Percentiles rank a stretch among this genome's conserved stretches.
phyloP scores from a whole-genome alignment of 2,329 filamentous ascomycete genomes.

The Alternaria longipes region DNA sequence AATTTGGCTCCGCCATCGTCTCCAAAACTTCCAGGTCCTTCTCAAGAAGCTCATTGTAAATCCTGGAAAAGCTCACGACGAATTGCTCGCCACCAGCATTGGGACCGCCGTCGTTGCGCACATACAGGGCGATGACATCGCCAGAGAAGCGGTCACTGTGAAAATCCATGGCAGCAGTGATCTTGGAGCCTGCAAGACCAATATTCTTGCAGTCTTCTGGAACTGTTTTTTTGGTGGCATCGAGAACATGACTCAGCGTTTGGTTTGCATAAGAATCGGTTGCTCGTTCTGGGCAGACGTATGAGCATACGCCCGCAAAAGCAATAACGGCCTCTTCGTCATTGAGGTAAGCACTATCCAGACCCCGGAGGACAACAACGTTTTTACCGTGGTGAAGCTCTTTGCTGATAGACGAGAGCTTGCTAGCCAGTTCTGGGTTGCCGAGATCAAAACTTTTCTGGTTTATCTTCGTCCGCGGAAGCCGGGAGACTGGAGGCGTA shows the following conservation, averaged over 20 bases:
- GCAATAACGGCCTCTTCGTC: slow-evolving; percentile 51
- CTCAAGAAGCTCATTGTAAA: slow-evolving; percentile 49
- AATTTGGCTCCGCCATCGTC: slow-evolving; percentile 45
- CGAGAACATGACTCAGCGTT: slow-evolving; percentile 49
- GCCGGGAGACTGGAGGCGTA: slow-evolving; percentile 25
- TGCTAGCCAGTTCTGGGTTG: slow-evolving; percentile 33
- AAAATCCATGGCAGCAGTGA: slow-evolving; percentile 50
- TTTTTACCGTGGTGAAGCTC: slow-evolving; percentile 44
- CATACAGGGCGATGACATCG: slow-evolving; percentile 48
- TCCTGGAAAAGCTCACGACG: slow-evolving; percentile 44
- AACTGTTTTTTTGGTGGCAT: slow-evolving; percentile 47
- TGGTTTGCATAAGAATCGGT: slow-evolving; percentile 52
- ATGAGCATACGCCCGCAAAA: slow-evolving; percentile 45
- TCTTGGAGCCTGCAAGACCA: slow-evolving; percentile 50
- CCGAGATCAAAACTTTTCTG: slow-evolving; percentile 39
- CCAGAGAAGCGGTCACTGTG: slow-evolving; percentile 51
- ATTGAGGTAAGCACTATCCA: slow-evolving; percentile 45
- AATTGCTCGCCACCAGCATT: slow-evolving; percentile 46
- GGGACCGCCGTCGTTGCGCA: slow-evolving; percentile 44
- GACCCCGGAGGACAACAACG: slow-evolving; percentile 44
- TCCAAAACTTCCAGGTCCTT: slow-evolving; percentile 47
- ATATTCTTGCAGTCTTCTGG: slow-evolving; percentile 45
- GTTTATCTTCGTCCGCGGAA: slow-evolving; percentile 31
- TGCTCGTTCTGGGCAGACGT: slow-evolving; percentile 43
- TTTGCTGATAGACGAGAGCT: slow-evolving; percentile 37